Evolutionary conservation across 495 filamentous ascomycete genomes (phyloP).

Genomic region (Penicillium taxi): DNA sequence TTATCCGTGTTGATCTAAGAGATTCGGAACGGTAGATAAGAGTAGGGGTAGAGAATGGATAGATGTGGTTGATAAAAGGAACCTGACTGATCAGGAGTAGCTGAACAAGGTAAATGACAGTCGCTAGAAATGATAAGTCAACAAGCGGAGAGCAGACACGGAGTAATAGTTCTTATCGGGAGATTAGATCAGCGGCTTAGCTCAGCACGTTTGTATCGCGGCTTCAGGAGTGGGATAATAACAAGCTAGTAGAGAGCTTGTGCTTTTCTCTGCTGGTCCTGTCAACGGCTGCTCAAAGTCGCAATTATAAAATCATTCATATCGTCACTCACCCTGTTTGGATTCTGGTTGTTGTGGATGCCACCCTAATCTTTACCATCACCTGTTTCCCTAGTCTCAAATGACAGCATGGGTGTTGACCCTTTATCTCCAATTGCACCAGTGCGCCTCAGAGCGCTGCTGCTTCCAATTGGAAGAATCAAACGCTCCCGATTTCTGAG

Average conservation of each 20-base stretch:
- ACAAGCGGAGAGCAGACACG: background rate
- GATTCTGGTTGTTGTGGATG: constrained; percentile 25
- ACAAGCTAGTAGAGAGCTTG: too few relatives aligned
- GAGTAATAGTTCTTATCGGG: constrained; percentile 8
- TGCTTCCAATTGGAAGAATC: constrained; percentile 80
- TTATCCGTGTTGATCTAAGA: too few relatives aligned
- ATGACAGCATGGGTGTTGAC: constrained; percentile 72
- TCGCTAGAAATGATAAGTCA: too few relatives aligned
- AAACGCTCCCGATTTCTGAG: constrained; percentile 68
- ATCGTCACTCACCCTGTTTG: too few relatives aligned
- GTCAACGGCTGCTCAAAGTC: constrained; percentile 2
- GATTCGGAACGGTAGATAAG: too few relatives aligned
- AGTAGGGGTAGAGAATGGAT: too few relatives aligned
- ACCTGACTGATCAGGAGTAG: too few relatives aligned
- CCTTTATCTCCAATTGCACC: constrained; percentile 81
- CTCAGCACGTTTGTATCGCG: constrained; percentile 15
- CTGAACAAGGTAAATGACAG: too few relatives aligned
- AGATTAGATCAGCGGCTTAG: constrained; percentile 12
- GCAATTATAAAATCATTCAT: too few relatives aligned
- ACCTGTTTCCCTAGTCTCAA: constrained; percentile 21
- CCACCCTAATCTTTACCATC: constrained; percentile 29
- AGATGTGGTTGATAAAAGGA: too few relatives aligned
- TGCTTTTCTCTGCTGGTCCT: background rate
- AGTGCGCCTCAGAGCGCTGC: constrained; percentile 73
- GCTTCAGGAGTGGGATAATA: constrained; percentile 20